Conservation (phyloP, 2,329 filamentous ascomycete species). For the Herpotrichia juniperi region DNA sequence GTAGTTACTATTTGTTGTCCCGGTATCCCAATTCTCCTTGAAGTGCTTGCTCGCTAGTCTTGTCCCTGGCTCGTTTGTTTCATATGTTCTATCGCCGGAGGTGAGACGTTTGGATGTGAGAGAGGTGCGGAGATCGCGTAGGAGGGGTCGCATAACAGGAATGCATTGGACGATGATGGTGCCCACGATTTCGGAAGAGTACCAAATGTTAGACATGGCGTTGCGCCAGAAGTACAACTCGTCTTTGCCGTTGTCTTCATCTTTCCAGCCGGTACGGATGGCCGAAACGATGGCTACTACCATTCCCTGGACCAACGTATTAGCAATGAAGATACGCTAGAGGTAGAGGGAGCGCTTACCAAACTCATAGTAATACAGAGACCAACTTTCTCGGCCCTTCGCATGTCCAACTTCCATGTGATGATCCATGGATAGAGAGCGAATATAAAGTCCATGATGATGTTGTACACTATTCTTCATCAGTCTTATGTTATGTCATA, state of each 20-base stretch:
- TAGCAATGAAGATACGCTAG: not conserved
- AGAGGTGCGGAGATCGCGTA: constrained; percentile 50
- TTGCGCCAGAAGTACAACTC: constrained; percentile 58
- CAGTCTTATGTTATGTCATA: constrained; percentile 50
- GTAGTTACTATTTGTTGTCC: not conserved
- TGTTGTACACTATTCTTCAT: constrained; percentile 54
- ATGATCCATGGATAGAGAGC: constrained; percentile 59
- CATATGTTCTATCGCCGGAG: constrained; percentile 10
- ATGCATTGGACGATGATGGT: constrained; percentile 63
- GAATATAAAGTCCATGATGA: constrained; percentile 61
- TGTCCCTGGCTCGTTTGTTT: too few species aligned
- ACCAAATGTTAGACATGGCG: constrained; percentile 55
- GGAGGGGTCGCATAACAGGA: constrained; percentile 57
- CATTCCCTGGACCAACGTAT: constrained; percentile 41
- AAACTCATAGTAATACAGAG: constrained; percentile 59
- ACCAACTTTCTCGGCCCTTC: constrained; percentile 56
- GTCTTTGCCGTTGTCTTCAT: constrained; percentile 54
- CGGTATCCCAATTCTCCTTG: too few species aligned
- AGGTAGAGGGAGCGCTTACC: constrained; percentile 9
- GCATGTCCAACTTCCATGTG: constrained; percentile 57
- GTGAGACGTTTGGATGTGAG: constrained; percentile 43
- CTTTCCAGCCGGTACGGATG: constrained; percentile 57
- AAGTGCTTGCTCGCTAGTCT: too few species aligned
- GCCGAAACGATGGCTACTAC: constrained; percentile 57
- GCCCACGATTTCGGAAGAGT: constrained; percentile 59